Base-by-base conservation (phyloP, 2,329 filamentous ascomycete species). In the Fusarium staphyleae region DNA sequence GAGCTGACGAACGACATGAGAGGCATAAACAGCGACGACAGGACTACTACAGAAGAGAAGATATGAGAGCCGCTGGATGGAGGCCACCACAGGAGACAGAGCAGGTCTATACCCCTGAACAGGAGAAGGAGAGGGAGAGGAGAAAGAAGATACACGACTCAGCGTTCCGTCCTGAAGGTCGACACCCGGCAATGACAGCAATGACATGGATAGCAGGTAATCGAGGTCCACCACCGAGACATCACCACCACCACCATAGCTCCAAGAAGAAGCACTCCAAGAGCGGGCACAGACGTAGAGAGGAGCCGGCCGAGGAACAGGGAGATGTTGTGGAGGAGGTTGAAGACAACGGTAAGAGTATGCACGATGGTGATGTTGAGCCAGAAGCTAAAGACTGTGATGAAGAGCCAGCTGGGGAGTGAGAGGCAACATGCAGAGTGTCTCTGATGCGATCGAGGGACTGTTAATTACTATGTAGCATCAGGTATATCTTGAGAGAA, bases 231-330 rank as follows among this genome's bases (percentile, higher is more conserved):
- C 37, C 37, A 13, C 16, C 15, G 16, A 11, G 16, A 19, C 19
- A 39, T 24, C 15, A 10, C 35, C 19, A 26, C 22, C 14, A 16
- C 35, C 19, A 26, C 22, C 14, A 16, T 12, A 36, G 34, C 18
- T 36, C 34, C 42, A 37, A 30, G 28, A 33, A 41, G 2, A 48
- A 43, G 28, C 29, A 29, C 24, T 41, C 48, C 15, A 57, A 47
- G 30, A 52, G 42, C 16, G 35, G 26, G 15, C 19, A 35, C 11
- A 24, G 11, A 15, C 8, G 2, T 13, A 19, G 11, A 15, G 22
- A 30, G 12, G 18, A 28, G n/a, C 14, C n/a, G n/a, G 26, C n/a
- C 12, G 8, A 39, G 18, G 26, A 37, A 15, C 39, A 24, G 18
- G 4, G 19, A 8, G 18, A 2, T 14, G 32, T 30, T n/a, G 28